Evolutionary conservation across 805 yeast genomes (phyloP), one percentile per base, ranked within the genome.

Genomic region (Brettanomyces bruxellensis): DNA sequence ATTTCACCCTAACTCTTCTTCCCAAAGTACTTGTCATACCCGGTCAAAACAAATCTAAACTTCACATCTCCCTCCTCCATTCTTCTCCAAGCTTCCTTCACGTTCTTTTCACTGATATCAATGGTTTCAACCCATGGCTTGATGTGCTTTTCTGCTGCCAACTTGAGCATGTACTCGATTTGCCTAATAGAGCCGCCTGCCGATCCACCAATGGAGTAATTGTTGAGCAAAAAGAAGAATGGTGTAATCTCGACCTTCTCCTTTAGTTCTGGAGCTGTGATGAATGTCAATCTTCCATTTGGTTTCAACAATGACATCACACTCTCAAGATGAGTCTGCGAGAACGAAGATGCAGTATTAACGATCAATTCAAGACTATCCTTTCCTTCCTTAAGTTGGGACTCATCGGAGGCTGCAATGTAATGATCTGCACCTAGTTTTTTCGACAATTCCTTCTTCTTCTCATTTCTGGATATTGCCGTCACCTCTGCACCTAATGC

Each of bases 401-500:
- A 60, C 55, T 61, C 48, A 52, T 74, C 81, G 35, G 61, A 64
- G 6, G 84, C 79, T 34, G 86, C 81, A 53, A 79, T 56, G 55
- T 68, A 76, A 12, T 65, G 68, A 49, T 72, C 72, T 28, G 81
- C 81, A 47, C 83, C 83, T 59, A 78, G 64, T 47, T 67, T 56
- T 24, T 60, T 8, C 14, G 82, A 75, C 48, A 75, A 72, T 40
- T 66, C 73, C 55, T 67, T 72, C 64, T 78, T 78, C 39, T 71
- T 54, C 13, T 61, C 56, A 18, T 71, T 61, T 62, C 83, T 68
- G 14, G 83, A 77, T 55, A 78, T 68, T 3, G 79, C 82, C 43
- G 71, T 68, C 28, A 78, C 83, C 50, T 76, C 72, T 30, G 81
- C 80, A 45, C 83, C 83, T 57, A 79, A 58, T 5, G 82, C 82